Percentiles rank a stretch among this genome's conserved stretches.
phyloP scores from a whole-genome alignment of 768 basidiomycete genomes.

The Rhizopogon roseolus region DNA sequence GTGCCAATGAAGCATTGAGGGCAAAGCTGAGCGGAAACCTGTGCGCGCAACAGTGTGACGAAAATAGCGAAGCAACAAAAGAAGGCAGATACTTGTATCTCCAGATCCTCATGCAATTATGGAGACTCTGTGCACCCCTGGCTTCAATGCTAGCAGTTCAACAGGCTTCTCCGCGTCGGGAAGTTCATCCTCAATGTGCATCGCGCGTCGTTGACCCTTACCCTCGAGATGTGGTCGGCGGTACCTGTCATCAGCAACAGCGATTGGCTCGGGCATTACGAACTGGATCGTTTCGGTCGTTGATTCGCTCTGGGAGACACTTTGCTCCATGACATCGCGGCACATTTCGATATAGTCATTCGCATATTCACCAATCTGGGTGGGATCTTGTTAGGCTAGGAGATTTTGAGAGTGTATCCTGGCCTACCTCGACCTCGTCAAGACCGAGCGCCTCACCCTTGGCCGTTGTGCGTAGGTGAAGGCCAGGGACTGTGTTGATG shows the following conservation, averaged over 20 bases:
- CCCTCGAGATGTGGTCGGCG: constrained; percentile 26
- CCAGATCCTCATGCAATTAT: background rate
- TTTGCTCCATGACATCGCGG: constrained; percentile 58
- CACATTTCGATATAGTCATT: constrained; percentile 67
- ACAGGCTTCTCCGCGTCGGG: background rate
- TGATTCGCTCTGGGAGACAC: constrained; percentile 13
- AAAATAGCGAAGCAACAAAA: too few relatives aligned
- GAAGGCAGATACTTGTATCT: too few relatives aligned
- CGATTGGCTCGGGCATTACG: too few relatives aligned
- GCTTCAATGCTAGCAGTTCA: background rate
- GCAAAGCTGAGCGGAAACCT: too few relatives aligned
- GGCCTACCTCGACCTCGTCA: constrained; percentile 65
- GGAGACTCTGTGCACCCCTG: background rate
- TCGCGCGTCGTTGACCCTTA: background rate
- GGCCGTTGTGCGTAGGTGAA: constrained; percentile 46
- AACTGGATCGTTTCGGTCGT: constrained; percentile 5
- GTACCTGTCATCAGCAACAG: constrained; percentile 32
- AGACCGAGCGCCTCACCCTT: constrained; percentile 59
- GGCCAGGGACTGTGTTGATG: constrained; percentile 56
- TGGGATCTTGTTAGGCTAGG: constrained; percentile 15
- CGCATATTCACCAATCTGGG: constrained; percentile 64
- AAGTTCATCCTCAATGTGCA: constrained; percentile 8
- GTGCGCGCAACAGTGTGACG: too few relatives aligned
- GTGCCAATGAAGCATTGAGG: too few relatives aligned
- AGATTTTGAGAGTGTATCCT: background rate